Evolutionary conservation across 495 filamentous ascomycete species (phyloP).

Genomic region (Podospora conica): DNA sequence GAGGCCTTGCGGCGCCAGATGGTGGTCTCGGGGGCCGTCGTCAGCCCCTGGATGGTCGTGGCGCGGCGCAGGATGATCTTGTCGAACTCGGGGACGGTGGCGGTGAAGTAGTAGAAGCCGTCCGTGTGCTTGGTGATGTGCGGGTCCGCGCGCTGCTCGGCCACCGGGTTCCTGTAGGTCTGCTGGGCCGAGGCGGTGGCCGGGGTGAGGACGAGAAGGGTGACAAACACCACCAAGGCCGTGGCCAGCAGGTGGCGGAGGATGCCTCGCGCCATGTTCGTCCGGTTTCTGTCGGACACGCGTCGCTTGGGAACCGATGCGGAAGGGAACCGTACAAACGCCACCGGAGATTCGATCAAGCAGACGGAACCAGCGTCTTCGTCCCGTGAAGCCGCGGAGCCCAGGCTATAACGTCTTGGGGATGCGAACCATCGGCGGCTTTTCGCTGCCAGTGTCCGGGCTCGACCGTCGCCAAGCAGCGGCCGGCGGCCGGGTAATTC

Average conservation of each 20-base stretch:
- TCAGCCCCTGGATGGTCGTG: slow-evolving; percentile 43
- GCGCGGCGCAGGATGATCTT: slow-evolving; percentile 44
- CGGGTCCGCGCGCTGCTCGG: slow-evolving; percentile 24
- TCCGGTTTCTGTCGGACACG: not conserved
- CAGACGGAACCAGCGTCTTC: not conserved
- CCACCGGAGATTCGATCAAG: not conserved
- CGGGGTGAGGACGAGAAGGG: not conserved
- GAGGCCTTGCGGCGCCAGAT: slow-evolving; percentile 35
- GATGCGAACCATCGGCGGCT: not conserved
- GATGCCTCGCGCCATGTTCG: not conserved
- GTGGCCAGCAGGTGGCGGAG: not conserved
- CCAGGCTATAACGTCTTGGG: not conserved
- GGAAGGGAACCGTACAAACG: not conserved
- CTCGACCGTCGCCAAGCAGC: not conserved
- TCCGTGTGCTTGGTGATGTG: slow-evolving; percentile 39
- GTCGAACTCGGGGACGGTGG: slow-evolving; percentile 42
- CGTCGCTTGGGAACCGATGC: not conserved
- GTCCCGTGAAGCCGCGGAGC: not conserved
- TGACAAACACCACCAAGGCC: not conserved
- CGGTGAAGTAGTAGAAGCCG: slow-evolving; percentile 48
- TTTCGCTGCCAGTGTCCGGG: not conserved
- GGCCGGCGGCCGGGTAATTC: not conserved
- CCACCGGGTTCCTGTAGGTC: slow-evolving; percentile 22
- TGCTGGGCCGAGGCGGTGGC: slow-evolving; percentile 13
- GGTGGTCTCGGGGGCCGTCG: slow-evolving; percentile 31